Conservation (phyloP, 495 filamentous ascomycete species). For the Sabuloglossum arenarium region DNA sequence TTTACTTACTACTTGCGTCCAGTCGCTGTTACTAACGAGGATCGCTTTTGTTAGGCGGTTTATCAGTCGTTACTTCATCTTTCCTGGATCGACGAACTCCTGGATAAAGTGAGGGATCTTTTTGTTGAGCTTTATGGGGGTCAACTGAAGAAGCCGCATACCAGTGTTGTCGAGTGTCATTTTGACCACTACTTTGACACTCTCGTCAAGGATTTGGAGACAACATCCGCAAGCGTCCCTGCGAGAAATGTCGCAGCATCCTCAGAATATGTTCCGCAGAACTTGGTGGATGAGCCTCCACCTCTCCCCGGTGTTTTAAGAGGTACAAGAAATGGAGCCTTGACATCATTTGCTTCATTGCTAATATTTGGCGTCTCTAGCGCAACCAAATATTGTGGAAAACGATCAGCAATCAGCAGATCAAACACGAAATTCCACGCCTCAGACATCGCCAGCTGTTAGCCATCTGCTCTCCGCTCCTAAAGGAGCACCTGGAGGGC, state of each 20-base stretch:
- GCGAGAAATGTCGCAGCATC: constrained; percentile 14
- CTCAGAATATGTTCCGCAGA: constrained; percentile 9
- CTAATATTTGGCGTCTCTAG: not conserved
- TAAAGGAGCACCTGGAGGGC: constrained; percentile 30
- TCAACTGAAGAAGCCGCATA: constrained; percentile 63
- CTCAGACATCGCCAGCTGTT: constrained; percentile 51
- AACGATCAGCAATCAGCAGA: constrained; percentile 30
- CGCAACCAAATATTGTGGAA: constrained; percentile 9
- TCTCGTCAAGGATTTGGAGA: constrained; percentile 70
- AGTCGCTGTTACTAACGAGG: constrained; percentile 9
- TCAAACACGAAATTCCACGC: constrained; percentile 43
- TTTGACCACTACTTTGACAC: constrained; percentile 93
- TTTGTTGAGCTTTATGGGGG: constrained; percentile 78
- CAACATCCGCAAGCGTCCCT: constrained; percentile 20
- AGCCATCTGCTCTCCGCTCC: constrained; percentile 41
- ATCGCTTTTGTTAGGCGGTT: constrained; percentile 48
- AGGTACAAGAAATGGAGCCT: constrained; percentile 11
- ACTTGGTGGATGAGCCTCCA: constrained; percentile 24
- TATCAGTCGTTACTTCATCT: constrained; percentile 90
- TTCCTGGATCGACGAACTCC: constrained; percentile 88
- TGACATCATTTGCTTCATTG: not conserved
- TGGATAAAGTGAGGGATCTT: constrained; percentile 80
- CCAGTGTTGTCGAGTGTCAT: constrained; percentile 47
- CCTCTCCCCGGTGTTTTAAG: constrained; percentile 35
- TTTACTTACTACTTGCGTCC: not conserved